These are phyloP conservation scores for Rhizopogon salebrosus DNA, from an alignment of 768 basidiomycete genomes.

Conservation along the genomic window DNA sequence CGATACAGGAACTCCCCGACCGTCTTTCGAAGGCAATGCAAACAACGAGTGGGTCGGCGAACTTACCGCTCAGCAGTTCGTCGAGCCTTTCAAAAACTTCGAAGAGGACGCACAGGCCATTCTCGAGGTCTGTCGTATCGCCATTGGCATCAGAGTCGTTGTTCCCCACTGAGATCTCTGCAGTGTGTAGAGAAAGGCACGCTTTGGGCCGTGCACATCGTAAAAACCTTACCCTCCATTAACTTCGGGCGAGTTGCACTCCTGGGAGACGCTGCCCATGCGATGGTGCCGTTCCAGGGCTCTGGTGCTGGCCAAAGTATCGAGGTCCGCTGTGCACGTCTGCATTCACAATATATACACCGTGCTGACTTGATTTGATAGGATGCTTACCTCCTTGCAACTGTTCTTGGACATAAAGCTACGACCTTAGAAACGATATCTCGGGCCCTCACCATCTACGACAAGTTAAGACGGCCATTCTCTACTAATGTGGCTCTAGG, in stretches of 20 bases:
- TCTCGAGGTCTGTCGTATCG: constrained; percentile 38
- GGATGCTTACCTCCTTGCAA: constrained; percentile 34
- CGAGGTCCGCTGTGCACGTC: constrained; percentile 27
- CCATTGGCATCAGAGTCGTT: not conserved
- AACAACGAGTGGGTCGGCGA: constrained; percentile 48
- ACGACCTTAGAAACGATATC: constrained; percentile 30
- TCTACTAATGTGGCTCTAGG: constrained; percentile 30
- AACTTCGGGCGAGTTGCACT: constrained; percentile 48
- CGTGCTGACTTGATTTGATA: constrained; percentile 6
- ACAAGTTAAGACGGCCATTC: constrained; percentile 44
- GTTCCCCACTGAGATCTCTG: not conserved
- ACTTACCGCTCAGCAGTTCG: constrained; percentile 40
- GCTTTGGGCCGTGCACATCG: constrained; percentile 61
- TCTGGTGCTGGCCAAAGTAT: constrained; percentile 40
- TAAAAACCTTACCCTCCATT: constrained; percentile 46
- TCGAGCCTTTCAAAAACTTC: constrained; percentile 42
- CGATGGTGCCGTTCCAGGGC: constrained; percentile 39
- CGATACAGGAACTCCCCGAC: constrained; percentile 10
- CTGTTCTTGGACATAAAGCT: constrained; percentile 6
- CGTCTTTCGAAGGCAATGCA: constrained; percentile 11
- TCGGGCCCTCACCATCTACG: constrained; percentile 41
- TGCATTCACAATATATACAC: not conserved
- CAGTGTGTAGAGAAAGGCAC: constrained; percentile 50
- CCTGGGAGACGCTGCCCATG: constrained; percentile 39
- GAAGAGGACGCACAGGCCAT: constrained; percentile 57